phyloP scores from a whole-genome alignment of 768 basidiomycete genomes.

The Rossbeevera mucosa region DNA sequence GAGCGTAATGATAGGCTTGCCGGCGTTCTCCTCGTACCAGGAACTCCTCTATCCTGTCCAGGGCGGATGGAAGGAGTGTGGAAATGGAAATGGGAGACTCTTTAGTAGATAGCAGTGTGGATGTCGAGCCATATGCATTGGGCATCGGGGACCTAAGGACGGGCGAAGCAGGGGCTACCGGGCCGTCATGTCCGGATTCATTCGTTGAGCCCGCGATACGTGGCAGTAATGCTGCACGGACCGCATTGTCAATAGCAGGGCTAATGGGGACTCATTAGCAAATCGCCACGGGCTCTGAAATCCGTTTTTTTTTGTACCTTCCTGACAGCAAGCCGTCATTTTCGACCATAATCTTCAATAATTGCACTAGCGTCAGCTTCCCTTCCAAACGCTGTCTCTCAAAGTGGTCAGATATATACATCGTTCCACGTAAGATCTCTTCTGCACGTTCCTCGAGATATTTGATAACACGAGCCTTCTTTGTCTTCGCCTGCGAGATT shows the following conservation, averaged over 20 bases:
- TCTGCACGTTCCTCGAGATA: constrained; percentile 73
- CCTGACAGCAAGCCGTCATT: constrained; percentile 85
- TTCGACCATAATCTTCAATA: constrained; percentile 79
- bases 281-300: neutral
- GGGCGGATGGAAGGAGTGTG: constrained; percentile 53
- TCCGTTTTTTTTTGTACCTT: constrained; percentile 61
- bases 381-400: constrained; percentile 67
- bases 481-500: constrained; percentile 65
- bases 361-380: constrained; percentile 64
- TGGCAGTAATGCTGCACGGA: constrained; percentile 71
- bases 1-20: constrained; percentile 82
- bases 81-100: constrained; percentile 57
- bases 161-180: constrained; percentile 19
- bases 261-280: constrained; percentile 33
- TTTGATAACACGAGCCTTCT: constrained; percentile 70
- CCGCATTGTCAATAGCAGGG: constrained; percentile 64
- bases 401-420: constrained; percentile 54
- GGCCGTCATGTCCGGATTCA: constrained; percentile 20
- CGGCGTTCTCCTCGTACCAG: constrained; percentile 81
- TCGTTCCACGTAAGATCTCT: constrained; percentile 73
- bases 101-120: constrained; percentile 28
- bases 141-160: constrained; percentile 30
- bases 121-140: constrained; percentile 14
- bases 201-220: constrained; percentile 34
- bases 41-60: constrained; percentile 75